Evolutionary conservation across 2,329 filamentous ascomycete genomes (phyloP).

Genomic region (Exophiala sp.): DNA sequence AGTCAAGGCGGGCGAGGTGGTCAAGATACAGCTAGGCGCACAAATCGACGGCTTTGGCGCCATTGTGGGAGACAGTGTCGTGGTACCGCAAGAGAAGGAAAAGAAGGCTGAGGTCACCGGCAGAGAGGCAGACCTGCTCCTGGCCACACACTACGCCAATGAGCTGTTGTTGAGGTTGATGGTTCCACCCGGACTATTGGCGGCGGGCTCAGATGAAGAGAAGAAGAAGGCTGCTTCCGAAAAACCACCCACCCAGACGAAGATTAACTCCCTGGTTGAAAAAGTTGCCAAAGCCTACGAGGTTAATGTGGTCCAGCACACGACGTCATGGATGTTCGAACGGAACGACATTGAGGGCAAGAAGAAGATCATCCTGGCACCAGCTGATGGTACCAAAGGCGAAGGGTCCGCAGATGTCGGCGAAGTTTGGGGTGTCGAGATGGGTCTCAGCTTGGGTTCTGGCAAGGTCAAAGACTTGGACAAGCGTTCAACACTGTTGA

Average conservation of each 20-base stretch:
- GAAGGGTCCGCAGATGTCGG: conserved; percentile 84
- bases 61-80: conserved; percentile 89
- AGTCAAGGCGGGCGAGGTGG: conserved; percentile 78
- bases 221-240: conserved; percentile 83
- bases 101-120: conserved; percentile 65
- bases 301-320: conserved; percentile 93
- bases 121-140: conserved; percentile 77
- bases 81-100: conserved; percentile 64
- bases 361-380: conserved; percentile 94
- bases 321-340: conserved; percentile 94
- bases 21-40: conserved; percentile 98
- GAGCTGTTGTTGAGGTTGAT: conserved; percentile 89
- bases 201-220: conserved; percentile 83
- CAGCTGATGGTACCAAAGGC: conserved; percentile 78
- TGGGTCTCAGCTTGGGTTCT: conserved; percentile 82
- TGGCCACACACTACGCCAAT: conserved; percentile 93
- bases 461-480: conserved; percentile 94
- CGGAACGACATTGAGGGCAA: conserved; percentile 95
- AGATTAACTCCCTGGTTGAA: conserved; percentile 84
- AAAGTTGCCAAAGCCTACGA: conserved; percentile 90
- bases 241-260: conserved; percentile 78
- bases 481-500: conserved; percentile 86
- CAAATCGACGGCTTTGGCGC: conserved; percentile 97
- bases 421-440: conserved; percentile 97
- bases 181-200: conserved; percentile 82